Evolutionary conservation across 495 filamentous ascomycete genomes (phyloP), one percentile per base, ranked within the genome.

Genomic region (Pyrenula aspistea): DNA sequence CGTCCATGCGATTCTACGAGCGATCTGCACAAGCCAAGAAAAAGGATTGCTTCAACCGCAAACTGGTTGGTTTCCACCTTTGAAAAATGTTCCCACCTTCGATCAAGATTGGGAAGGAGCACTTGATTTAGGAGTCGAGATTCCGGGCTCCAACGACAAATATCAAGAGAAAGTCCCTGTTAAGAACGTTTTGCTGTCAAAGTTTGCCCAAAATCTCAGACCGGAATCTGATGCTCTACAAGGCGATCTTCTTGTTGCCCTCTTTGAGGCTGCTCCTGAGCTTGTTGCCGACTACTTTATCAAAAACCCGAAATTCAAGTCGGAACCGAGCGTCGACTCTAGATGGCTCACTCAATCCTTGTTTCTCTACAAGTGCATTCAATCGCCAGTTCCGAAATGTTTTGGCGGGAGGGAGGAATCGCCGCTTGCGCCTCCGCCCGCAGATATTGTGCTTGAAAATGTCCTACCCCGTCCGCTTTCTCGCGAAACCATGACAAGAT

Each of bases 331-430:
- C 63, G 75, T 91, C 10, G 89, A 89, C 0, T 77, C 88, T 0
- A 92, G 91, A 2, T 99, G 93, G 93, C 85, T 97, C 61, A 91
- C 91, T 20, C 96, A 91, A 64, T 90, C 88, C 2, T 78, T 89
- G 0, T 88, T 97, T 55, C 69, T 99, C 2, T 91, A 93, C 66
- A 86, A 85, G 22, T 77, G 79, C 0, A 78, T 96, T 4, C 77
- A 85, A 55, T 66, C 95, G 22, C 84, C 86, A 12, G 72, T 94
- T 50, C 89, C 89, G 12, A 61, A 71, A 8, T 80, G 78, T 61
- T 87, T 88, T 65, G 88, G 88, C 15, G 82, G 77, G 65, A 78
- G 80, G 22, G 69, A 74, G 3, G 71, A 72, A 50, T 60, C 65
- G 51, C 71, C 75, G 1, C 59, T 66, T 21, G 72, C 85, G 19